Evolutionary conservation across 495 filamentous ascomycete genomes (phyloP), one percentile per base, ranked within the genome.

Genomic region (Podospora sp.): DNA sequence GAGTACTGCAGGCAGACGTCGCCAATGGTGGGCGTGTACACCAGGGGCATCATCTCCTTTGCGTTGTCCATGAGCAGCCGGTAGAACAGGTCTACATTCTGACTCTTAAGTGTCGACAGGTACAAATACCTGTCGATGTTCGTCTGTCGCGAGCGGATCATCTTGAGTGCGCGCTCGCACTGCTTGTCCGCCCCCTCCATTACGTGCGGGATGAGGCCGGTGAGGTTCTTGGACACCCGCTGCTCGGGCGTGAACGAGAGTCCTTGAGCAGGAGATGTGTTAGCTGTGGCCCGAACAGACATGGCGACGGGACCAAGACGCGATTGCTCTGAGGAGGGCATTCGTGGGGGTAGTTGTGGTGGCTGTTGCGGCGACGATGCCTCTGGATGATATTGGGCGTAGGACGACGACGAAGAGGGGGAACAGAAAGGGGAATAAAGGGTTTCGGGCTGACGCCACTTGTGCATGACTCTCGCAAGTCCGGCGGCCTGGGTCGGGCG

Each of bases 21-120:
- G 69, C 95, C 95, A 71, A 99, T 96, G 69, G 93, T 95, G 6
- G 95, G 95, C 20, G 95, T 99, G 81, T 99, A 99, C 72, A 99
- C 96, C 65, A 97, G 82, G 53, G 95, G 95, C 71, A 96, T 97
- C 70, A 97, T 80, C 74, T 94, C 91, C 80, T 91, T 90, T 71
- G 97, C 87, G 80, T 98, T 90, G 77, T 94, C 90, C 67, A 93
- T 92, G 68, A 97, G 84, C 70, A 99, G 83, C 69, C 95, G 87
- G 84, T 97, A 99, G 83, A 97, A 99, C 58, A 99, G 85, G 78
- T 97, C 92, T 36, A 90, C 86, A 79, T 97, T 97, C 70, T 92
- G 90, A 73, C 88, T 90, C 80, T 94, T 91, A 75, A 99, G 85
- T 27, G 89, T 86, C 71, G 91, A 93, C 75, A 99, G 84, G 79